Conservation (phyloP, 1,284 basidiomycete genomes). For the Prillingera fragicola region DNA sequence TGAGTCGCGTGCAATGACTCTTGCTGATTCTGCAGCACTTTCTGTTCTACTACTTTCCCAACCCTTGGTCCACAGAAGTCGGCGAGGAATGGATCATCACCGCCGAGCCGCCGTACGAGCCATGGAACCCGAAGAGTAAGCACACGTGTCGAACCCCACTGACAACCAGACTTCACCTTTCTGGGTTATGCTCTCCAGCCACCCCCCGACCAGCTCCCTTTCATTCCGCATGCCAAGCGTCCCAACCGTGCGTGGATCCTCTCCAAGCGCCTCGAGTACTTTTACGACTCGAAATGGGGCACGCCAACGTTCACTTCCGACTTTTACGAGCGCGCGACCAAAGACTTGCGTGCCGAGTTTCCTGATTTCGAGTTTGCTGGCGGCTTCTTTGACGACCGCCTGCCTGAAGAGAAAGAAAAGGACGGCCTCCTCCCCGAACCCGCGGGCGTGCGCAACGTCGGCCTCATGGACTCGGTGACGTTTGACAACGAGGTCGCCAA, state of each 20-base stretch:
- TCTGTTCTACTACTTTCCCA: slow-evolving; percentile 22
- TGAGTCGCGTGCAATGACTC: too few species aligned
- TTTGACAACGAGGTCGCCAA: neutral
- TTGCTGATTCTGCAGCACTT: too few species aligned
- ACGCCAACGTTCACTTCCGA: neutral
- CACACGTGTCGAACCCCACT: too few species aligned
- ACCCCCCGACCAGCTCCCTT: too few species aligned
- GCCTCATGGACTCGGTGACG: neutral
- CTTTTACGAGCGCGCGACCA: neutral
- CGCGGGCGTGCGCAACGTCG: neutral
- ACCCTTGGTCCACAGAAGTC: slow-evolving; percentile 11
- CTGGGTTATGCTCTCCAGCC: too few species aligned
- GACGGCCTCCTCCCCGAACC: neutral
- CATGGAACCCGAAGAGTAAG: too few species aligned
- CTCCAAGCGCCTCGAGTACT: too few species aligned
- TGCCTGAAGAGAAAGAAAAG: too few species aligned
- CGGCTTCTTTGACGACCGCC: neutral
- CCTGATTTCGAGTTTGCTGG: neutral
- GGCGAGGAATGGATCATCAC: slow-evolving; percentile 17
- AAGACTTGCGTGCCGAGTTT: neutral
- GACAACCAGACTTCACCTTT: slow-evolving; percentile 3
- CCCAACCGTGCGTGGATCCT: too few species aligned
- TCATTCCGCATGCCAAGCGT: too few species aligned
- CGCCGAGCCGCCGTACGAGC: slow-evolving; percentile 11
- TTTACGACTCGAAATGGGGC: neutral